A percentile compares a stretch with the other conserved stretches of the same genome.
phyloP scores from a whole-genome alignment of 192 early-diverging fungal species.

The Ambispora gerdemannii region DNA sequence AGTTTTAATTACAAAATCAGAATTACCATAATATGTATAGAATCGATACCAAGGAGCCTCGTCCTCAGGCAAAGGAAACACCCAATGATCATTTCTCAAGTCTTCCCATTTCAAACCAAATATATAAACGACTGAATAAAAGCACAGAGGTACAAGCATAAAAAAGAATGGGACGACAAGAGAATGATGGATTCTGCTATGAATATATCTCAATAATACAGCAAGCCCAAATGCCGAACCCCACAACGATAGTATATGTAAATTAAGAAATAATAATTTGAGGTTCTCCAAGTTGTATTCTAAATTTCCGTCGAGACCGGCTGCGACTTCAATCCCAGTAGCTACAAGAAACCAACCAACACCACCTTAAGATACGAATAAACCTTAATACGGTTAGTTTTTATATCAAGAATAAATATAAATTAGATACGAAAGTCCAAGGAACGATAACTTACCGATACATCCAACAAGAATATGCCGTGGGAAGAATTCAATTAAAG shows the following conservation, averaged over 20 bases:
- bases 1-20: conserved; percentile 3
- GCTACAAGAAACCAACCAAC: conserved; percentile 92
- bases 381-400: too few species aligned
- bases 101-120: conserved; percentile 59
- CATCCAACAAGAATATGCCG: conserved; percentile 94
- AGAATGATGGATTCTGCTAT: conserved; percentile 64
- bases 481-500: conserved; percentile 79
- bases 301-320: conserved; percentile 53
- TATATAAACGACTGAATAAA: conserved; percentile 64
- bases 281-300: conserved; percentile 59
- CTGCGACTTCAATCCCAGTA: conserved; percentile 89
- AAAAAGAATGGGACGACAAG: conserved; percentile 91
- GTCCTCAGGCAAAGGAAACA: conserved; percentile 73
- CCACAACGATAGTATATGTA: conserved; percentile 76
- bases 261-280: conserved; percentile 59
- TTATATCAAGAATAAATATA: too few species aligned
- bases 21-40: conserved; percentile 71
- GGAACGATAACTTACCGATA: conserved; percentile 69
- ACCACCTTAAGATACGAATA: conserved; percentile 59
- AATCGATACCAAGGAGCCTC: conserved; percentile 83
- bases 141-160: conserved; percentile 70
- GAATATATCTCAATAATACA: conserved; percentile 69
- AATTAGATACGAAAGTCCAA: too few species aligned
- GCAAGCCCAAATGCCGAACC: conserved; percentile 64
- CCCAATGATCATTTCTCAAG: conserved; percentile 76